A percentile compares a stretch with the other conserved stretches of the same genome.
Evolutionary conservation across 1,284 basidiomycete genomes (phyloP).

Genomic region (Ceratobasidium papillatum): DNA sequence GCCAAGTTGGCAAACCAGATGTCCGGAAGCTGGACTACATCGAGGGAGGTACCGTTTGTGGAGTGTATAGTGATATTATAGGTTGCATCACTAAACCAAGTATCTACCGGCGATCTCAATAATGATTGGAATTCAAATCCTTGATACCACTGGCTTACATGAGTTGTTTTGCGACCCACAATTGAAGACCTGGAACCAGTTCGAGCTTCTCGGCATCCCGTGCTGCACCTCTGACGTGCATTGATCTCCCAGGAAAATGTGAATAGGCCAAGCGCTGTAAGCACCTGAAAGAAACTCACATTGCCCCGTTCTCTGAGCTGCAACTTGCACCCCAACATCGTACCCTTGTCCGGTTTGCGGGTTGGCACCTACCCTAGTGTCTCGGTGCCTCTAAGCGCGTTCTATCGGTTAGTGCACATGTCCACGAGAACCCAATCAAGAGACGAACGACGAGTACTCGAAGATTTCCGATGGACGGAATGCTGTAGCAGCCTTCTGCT

Average conservation of each 20-base stretch:
- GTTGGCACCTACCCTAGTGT: not conserved
- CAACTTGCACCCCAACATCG: not conserved
- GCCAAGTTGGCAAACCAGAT: slow-evolving; percentile 15
- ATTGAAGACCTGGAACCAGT: slow-evolving; percentile 20
- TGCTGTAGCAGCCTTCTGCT: not conserved
- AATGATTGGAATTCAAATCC: too few relatives aligned
- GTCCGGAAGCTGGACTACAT: not conserved
- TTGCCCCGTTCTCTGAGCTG: not conserved
- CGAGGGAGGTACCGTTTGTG: slow-evolving; percentile 1
- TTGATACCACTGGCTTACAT: not conserved
- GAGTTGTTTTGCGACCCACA: not conserved
- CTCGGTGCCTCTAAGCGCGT: not conserved
- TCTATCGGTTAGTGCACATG: not conserved
- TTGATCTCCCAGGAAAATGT: not conserved
- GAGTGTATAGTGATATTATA: slow-evolving; percentile 11
- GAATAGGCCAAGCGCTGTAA: not conserved
- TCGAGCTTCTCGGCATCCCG: not conserved
- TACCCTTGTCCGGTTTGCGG: not conserved
- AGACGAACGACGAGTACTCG: slow-evolving; percentile 19
- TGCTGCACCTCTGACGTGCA: not conserved
- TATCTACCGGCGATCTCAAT: not conserved
- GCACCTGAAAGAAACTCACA: not conserved
- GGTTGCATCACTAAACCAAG: not conserved
- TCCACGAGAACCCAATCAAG: not conserved
- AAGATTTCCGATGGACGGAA: not conserved